Conservation (phyloP, 495 filamentous ascomycete species). For the Parathielavia appendiculata region DNA sequence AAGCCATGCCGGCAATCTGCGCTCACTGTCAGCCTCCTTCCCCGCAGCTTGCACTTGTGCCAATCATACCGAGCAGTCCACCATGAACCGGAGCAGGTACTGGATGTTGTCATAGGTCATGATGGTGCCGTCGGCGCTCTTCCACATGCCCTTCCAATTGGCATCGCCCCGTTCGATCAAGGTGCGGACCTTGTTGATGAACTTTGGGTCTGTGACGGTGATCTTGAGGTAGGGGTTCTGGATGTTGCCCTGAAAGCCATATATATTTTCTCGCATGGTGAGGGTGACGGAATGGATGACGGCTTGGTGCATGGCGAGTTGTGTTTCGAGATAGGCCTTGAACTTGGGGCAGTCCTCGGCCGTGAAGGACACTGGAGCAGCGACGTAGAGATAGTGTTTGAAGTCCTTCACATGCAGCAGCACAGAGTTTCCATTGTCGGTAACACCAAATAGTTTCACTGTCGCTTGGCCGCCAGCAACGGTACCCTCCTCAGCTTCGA, state of each 20-base stretch:
- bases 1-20: conserved; percentile 88
- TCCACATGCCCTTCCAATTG: conserved; percentile 92
- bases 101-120: conserved; percentile 92
- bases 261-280: conserved; percentile 80
- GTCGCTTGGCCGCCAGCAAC: conserved; percentile 64
- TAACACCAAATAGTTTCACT: conserved; percentile 93
- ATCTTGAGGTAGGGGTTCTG: conserved; percentile 92
- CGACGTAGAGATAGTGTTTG: conserved; percentile 91
- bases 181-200: conserved; percentile 64
- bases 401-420: conserved; percentile 94
- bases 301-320: conserved; percentile 59
- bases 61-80: conserved; percentile 68
- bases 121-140: conserved; percentile 58
- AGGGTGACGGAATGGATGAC: conserved; percentile 64
- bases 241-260: conserved; percentile 84
- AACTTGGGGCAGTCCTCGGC: conserved; percentile 70
- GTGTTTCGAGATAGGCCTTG: conserved; percentile 68
- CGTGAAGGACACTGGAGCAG: conserved; percentile 76
- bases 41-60: neutral
- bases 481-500: conserved; percentile 87
- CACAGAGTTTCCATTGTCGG: conserved; percentile 89
- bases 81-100: conserved; percentile 95
- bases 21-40: neutral
- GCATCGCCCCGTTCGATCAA: conserved; percentile 66
- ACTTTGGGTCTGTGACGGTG: conserved; percentile 80